These are phyloP conservation scores for Pontederia crassipes DNA, from an alignment of 176 grass and related monocot species.

Conservation along the genomic window DNA sequence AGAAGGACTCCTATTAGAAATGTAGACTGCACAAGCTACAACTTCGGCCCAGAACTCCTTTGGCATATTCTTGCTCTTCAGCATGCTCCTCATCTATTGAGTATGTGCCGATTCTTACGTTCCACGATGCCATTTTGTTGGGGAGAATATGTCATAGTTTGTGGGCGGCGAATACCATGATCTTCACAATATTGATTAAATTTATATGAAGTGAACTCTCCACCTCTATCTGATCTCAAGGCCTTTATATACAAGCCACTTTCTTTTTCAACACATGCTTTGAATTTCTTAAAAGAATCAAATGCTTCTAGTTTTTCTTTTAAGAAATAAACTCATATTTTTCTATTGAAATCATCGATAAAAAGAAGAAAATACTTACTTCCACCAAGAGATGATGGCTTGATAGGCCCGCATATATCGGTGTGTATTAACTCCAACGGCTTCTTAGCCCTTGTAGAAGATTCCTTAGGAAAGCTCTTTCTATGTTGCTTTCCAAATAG, in stretches of 20 bases:
- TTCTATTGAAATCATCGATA: neutral
- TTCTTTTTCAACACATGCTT: too few relatives aligned
- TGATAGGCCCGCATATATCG: too few relatives aligned
- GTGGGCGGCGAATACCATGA: neutral
- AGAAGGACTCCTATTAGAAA: too few relatives aligned
- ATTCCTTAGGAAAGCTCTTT: neutral
- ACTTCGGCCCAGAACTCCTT: too few relatives aligned
- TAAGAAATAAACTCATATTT: too few relatives aligned
- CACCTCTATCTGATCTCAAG: too few relatives aligned
- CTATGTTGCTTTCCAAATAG: neutral
- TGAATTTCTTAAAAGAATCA: too few relatives aligned
- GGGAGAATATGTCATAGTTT: neutral
- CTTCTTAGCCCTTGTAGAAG: neutral
- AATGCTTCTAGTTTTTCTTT: too few relatives aligned
- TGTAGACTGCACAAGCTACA: too few relatives aligned
- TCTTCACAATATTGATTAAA: neutral
- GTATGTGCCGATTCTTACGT: neutral
- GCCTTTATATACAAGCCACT: too few relatives aligned
- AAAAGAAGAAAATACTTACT: neutral
- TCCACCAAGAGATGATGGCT: neutral
- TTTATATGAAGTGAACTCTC: too few relatives aligned
- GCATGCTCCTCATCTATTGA: neutral
- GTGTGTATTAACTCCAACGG: neutral
- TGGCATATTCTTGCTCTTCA: neutral
- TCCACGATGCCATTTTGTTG: neutral